Conservation (phyloP, 331 rosid species). For the Stylosanthes scabra region DNA sequence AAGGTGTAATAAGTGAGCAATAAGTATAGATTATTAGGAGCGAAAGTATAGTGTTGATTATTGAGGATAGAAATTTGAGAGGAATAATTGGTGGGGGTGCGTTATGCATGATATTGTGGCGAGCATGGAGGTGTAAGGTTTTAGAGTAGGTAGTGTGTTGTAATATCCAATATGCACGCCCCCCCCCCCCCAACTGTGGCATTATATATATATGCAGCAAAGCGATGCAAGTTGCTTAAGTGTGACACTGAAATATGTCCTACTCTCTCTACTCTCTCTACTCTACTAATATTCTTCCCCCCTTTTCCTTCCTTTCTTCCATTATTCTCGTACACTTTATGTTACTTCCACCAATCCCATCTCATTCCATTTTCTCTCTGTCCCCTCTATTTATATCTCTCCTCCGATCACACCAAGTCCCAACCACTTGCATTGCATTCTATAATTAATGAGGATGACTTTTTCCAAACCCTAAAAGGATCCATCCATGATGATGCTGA, state of each 20-base stretch:
- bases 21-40: too few relatives aligned
- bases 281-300: not conserved
- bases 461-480: slow-evolving; percentile 9
- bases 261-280: not conserved
- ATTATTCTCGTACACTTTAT: slow-evolving; percentile 40
- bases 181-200: not conserved
- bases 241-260: slow-evolving; percentile 2
- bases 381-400: not conserved
- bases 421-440: too few relatives aligned
- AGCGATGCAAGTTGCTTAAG: slow-evolving; percentile 28
- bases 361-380: not conserved
- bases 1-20: too few relatives aligned
- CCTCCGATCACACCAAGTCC: too few relatives aligned
- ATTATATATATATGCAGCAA: not conserved
- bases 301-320: not conserved
- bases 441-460: slow-evolving; percentile 34
- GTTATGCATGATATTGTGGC: too few relatives aligned
- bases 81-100: too few relatives aligned
- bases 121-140: too few relatives aligned
- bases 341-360: slow-evolving; percentile 19
- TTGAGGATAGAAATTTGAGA: too few relatives aligned
- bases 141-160: not conserved
- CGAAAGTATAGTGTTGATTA: too few relatives aligned
- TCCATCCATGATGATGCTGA: slow-evolving; percentile 24
- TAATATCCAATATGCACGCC: not conserved